phyloP scores from a whole-genome alignment of 345 rosid genomes.

The Barbarea vulgaris region DNA sequence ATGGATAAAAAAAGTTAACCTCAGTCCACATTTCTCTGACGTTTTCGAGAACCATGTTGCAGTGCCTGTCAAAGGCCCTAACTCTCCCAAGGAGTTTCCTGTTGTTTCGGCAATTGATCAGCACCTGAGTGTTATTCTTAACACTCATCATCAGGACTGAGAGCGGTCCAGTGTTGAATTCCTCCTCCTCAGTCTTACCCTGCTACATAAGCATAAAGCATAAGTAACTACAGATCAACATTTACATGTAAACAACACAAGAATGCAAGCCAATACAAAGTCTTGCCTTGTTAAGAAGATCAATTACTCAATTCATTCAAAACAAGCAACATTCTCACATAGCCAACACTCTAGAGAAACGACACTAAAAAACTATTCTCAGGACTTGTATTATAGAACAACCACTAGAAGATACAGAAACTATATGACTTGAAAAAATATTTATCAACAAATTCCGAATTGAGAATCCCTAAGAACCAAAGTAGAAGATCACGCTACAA shows the following conservation, averaged over 20 bases:
- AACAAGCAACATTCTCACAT: no score
- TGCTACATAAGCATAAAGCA: constrained; percentile 21
- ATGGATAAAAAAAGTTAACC: constrained; percentile 45
- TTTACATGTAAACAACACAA: background rate
- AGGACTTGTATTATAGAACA: background rate
- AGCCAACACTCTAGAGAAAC: no score
- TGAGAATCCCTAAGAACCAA: background rate
- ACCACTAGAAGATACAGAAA: background rate
- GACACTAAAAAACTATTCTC: no score
- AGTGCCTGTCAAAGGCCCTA: constrained; percentile 93
- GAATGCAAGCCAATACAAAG: background rate
- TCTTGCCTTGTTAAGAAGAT: no score
- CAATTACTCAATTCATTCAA: no score
- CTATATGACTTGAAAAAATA: background rate
- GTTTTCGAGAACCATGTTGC: constrained; percentile 99
- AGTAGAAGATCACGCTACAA: background rate
- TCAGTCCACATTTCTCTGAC: constrained; percentile 99
- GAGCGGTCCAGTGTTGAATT: constrained; percentile 93
- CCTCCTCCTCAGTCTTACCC: constrained; percentile 88
- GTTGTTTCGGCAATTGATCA: constrained; percentile 76
- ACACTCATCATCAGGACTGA: constrained; percentile 99
- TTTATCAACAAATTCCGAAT: background rate
- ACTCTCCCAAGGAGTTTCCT: constrained; percentile 90
- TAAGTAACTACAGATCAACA: background rate
- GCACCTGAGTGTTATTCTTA: constrained; percentile 93